Evolutionary conservation across 164 flowering plant genomes (phyloP).

Genomic region (Dillenia turbinata): DNA sequence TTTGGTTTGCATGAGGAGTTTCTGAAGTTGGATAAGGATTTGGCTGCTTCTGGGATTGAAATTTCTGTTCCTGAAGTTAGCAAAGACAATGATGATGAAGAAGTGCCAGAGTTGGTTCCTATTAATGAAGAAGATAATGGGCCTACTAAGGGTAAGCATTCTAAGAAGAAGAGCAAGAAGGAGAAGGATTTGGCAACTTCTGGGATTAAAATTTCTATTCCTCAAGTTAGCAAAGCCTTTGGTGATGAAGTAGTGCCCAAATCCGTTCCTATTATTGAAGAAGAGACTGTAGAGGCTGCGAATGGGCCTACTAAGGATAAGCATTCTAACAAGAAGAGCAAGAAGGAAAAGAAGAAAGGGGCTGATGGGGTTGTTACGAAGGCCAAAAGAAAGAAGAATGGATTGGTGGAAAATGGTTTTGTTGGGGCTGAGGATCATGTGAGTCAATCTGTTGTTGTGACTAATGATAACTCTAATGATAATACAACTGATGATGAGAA

Average conservation of each 20-base stretch:
- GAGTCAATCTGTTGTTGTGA: constrained; percentile 1
- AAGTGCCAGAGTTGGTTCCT: constrained; percentile 4
- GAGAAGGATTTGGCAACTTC: constrained; percentile 16
- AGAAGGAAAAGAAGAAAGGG: constrained; percentile 27
- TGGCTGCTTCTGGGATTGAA: constrained; percentile 39
- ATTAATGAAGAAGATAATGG: constrained; percentile 1
- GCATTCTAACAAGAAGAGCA: constrained; percentile 24
- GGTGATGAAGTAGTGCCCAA: constrained; percentile 25
- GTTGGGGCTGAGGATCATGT: constrained; percentile 6
- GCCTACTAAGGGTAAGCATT: constrained; percentile 8
- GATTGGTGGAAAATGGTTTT: neutral
- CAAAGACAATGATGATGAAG: constrained; percentile 26
- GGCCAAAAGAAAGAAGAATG: constrained; percentile 24
- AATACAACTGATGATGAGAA: constrained; percentile 15
- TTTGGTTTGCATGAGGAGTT: constrained; percentile 62
- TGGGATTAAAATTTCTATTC: neutral
- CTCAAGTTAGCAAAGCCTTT: too few relatives aligned
- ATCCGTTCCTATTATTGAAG: constrained; percentile 40
- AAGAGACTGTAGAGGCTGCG: neutral
- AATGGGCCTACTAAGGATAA: constrained; percentile 10
- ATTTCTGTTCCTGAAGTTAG: constrained; percentile 29
- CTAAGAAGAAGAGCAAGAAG: constrained; percentile 32
- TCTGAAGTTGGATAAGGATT: constrained; percentile 68
- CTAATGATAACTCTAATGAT: constrained; percentile 13
- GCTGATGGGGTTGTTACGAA: constrained; percentile 21